A percentile compares a stretch with the other conserved stretches of the same genome.
phyloP scores from a whole-genome alignment of 2,329 filamentous ascomycete species.

The Claviceps monticola region DNA sequence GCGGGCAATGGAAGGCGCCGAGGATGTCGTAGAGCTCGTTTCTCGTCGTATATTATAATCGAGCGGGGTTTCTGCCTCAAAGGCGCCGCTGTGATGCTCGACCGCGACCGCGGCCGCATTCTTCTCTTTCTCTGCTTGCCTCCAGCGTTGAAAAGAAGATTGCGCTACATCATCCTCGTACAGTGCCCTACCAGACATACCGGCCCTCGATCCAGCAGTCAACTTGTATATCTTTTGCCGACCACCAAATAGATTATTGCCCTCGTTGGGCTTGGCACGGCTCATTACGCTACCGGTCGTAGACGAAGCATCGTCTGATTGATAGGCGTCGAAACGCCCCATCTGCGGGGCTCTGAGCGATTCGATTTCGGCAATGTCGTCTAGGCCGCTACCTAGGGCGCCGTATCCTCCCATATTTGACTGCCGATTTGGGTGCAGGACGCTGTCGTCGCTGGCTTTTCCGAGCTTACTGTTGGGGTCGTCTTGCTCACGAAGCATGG shows the following conservation, averaged over 20 bases:
- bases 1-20: conserved; percentile 49
- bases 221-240: conserved; percentile 93
- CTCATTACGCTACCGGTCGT: conserved; percentile 63
- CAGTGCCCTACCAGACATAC: conserved; percentile 53
- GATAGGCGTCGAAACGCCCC: conserved; percentile 50
- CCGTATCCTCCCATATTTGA: conserved; percentile 66
- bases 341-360: conserved; percentile 55
- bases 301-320: conserved; percentile 58
- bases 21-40: conserved; percentile 75
- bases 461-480: conserved; percentile 79
- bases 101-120: conserved; percentile 27
- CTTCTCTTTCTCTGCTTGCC: conserved; percentile 46
- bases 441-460: conserved; percentile 91
- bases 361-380: conserved; percentile 83
- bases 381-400: conserved; percentile 37
- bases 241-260: conserved; percentile 87
- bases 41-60: conserved; percentile 65
- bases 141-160: conserved; percentile 72
- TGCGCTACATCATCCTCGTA: conserved; percentile 79
- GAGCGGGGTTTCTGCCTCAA: conserved; percentile 35
- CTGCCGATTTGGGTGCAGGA: conserved; percentile 67
- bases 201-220: conserved; percentile 36
- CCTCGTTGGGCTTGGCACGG: conserved; percentile 68
- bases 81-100: conserved; percentile 19
- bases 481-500: conserved; percentile 91